Evolutionary conservation across 179 eudicot species (phyloP).

Genomic region (Monotropa hypopitys): DNA sequence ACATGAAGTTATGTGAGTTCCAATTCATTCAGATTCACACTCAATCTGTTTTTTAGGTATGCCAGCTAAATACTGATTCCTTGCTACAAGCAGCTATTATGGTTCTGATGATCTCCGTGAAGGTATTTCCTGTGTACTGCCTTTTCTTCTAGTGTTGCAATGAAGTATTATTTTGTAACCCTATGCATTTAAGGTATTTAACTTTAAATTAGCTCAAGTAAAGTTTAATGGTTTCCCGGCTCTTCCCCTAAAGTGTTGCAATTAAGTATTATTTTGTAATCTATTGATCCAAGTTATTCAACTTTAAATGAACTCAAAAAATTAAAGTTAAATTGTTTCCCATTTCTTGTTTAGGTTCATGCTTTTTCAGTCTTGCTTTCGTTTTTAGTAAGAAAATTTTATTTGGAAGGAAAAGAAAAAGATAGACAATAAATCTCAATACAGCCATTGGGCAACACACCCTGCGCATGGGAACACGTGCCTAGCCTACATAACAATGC

Average conservation of each 20-base stretch:
- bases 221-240: background rate
- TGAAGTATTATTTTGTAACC: background rate
- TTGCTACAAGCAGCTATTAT: conserved; percentile 46
- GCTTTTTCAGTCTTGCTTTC: background rate
- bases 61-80: conserved; percentile 28
- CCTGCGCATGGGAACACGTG: background rate
- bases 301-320: too few species aligned
- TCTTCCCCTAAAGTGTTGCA: too few species aligned
- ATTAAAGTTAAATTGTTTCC: background rate
- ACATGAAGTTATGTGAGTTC: background rate
- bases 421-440: background rate
- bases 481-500: background rate
- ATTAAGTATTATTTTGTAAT: background rate
- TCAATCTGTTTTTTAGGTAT: conserved; percentile 28
- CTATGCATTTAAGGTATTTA: too few species aligned
- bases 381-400: background rate
- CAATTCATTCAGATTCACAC: background rate
- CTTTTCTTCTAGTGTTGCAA: background rate
- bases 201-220: too few species aligned
- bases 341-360: background rate
- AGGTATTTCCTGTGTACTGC: conserved; percentile 27
- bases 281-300: too few species aligned
- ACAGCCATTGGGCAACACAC: background rate
- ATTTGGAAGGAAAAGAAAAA: background rate
- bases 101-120: conserved; percentile 73